These are phyloP conservation scores for Sporothrix brunneoviolacea DNA, from an alignment of 2,329 filamentous ascomycete genomes.

Conservation along the genomic window DNA sequence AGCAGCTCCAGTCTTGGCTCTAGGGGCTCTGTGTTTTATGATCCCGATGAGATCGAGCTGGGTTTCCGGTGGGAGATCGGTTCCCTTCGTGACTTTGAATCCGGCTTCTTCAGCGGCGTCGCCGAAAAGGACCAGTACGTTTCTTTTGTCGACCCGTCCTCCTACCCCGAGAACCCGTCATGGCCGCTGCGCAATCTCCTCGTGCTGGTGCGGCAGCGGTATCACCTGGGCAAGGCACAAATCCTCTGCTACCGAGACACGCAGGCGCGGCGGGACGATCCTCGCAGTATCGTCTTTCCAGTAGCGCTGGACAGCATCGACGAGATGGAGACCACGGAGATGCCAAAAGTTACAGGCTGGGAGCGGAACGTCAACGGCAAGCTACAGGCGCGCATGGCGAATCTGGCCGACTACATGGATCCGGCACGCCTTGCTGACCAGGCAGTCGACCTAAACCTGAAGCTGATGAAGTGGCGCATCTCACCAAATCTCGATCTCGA, in stretches of 20 bases:
- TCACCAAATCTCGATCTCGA: constrained; percentile 83
- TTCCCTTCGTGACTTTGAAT: constrained; percentile 70
- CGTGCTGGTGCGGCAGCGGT: constrained; percentile 75
- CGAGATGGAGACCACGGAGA: constrained; percentile 37
- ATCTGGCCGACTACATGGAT: constrained; percentile 90
- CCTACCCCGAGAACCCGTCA: constrained; percentile 76
- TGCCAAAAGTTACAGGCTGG: constrained; percentile 95
- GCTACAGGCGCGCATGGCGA: constrained; percentile 68
- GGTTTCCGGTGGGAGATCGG: constrained; percentile 72
- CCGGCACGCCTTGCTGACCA: constrained; percentile 81
- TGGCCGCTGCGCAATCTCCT: constrained; percentile 92
- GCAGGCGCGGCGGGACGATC: constrained; percentile 67
- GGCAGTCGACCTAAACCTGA: constrained; percentile 91
- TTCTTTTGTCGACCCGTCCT: constrained; percentile 87
- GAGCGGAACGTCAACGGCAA: constrained; percentile 77
- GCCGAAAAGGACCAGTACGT: constrained; percentile 71
- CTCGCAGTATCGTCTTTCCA: constrained; percentile 71
- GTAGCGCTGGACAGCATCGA: constrained; percentile 49
- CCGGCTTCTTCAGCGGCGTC: constrained; percentile 74
- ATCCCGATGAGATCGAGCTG: constrained; percentile 44
- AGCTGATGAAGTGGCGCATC: constrained; percentile 98
- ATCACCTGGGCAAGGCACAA: constrained; percentile 68
- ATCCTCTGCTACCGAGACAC: constrained; percentile 87
- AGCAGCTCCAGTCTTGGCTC: constrained; percentile 26
- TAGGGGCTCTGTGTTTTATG: constrained; percentile 42